These are phyloP conservation scores for Chlorella ohadii DNA, from an alignment of 139 green algal species.

Conservation along the genomic window DNA sequence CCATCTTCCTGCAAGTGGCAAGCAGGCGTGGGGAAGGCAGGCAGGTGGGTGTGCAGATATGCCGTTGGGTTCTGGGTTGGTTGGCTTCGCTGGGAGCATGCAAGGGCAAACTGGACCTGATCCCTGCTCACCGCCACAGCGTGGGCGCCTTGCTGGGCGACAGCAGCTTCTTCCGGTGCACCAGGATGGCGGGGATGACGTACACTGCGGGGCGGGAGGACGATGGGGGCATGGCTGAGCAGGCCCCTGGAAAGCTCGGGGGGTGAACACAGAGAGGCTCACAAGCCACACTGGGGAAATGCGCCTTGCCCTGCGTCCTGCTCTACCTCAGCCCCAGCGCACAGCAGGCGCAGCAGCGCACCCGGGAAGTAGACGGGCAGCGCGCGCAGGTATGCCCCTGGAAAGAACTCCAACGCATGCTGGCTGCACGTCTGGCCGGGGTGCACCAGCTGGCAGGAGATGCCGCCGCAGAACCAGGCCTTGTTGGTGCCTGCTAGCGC, in stretches of 20 bases:
- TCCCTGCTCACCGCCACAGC: constrained; percentile 64
- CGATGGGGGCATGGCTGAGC: too few relatives aligned
- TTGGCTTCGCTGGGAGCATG: too few relatives aligned
- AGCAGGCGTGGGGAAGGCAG: too few relatives aligned
- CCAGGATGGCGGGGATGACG: constrained; percentile 80
- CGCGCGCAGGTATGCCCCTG: constrained; percentile 67
- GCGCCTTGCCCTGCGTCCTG: too few relatives aligned
- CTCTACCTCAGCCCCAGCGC: too few relatives aligned
- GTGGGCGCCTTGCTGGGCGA: constrained; percentile 30
- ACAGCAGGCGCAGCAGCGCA: too few relatives aligned
- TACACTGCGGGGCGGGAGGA: constrained; percentile 61
- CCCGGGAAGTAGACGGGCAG: constrained; percentile 86
- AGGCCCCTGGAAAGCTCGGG: too few relatives aligned
- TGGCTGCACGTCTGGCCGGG: constrained; percentile 66
- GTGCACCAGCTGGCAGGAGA: constrained; percentile 74
- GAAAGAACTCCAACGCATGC: constrained; percentile 65
- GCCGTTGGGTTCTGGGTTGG: too few relatives aligned
- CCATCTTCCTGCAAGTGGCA: constrained; percentile 35
- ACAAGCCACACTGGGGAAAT: too few relatives aligned
- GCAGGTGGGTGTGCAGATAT: too few relatives aligned
- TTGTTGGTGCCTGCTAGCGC: constrained; percentile 49
- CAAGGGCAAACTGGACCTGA: too few relatives aligned
- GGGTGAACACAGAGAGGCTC: too few relatives aligned
- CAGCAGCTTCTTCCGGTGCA: constrained; percentile 84
- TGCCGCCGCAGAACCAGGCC: constrained; percentile 11